Base-by-base conservation (phyloP, 1,284 basidiomycete species). In the Thecaphora frezii region DNA sequence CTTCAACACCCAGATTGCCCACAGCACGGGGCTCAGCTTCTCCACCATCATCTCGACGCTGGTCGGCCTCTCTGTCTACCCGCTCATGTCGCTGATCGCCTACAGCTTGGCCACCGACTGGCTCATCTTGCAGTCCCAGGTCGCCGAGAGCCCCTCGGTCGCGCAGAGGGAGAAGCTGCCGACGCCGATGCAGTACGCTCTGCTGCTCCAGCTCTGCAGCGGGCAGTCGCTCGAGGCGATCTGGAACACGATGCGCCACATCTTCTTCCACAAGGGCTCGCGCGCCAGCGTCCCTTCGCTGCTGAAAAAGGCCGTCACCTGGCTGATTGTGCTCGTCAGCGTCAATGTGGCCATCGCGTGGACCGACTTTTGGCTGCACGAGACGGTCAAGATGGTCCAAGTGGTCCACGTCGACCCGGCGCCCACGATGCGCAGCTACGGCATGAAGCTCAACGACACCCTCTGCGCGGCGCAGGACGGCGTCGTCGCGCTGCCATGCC, bases 41-140 rank as follows among this genome's bases (percentile, higher is more conserved):
- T 45, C 43, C 19, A 48, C 46, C 9, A 37, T 56, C 51, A 55
- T 54, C 41, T 42, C 46, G 19, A 48, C 47, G 26, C 38, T 58
- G 9, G 46, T 55, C n/a, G 45, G 51, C n/a, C 21, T 26, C 37
- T 55, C 52, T 8, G 25, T 58, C 42, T 46, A 47, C 19, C 56
- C 53, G 19, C 24, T 48, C n/a, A 58, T 58, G 56, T 28, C 44
- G 3, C 36, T 58, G 28, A 46, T 58, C 40, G 53, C 56, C 23
- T 58, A 58, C 28, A 39, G 41, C 23, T 36, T 58, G 18, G 56
- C 51, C 21, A 26, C 56, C 10, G 54, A 57, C 23, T 58, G 56
- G 56, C 39, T 58, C 16, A 25, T 38, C 28, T 33, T 58, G 22
- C 56, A 58, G 45, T 18, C 41, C 5, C 21, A 33, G 13, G 36